phyloP scores from a whole-genome alignment of 2,329 filamentous ascomycete species.

The Aspergillus pseudoterreus region DNA sequence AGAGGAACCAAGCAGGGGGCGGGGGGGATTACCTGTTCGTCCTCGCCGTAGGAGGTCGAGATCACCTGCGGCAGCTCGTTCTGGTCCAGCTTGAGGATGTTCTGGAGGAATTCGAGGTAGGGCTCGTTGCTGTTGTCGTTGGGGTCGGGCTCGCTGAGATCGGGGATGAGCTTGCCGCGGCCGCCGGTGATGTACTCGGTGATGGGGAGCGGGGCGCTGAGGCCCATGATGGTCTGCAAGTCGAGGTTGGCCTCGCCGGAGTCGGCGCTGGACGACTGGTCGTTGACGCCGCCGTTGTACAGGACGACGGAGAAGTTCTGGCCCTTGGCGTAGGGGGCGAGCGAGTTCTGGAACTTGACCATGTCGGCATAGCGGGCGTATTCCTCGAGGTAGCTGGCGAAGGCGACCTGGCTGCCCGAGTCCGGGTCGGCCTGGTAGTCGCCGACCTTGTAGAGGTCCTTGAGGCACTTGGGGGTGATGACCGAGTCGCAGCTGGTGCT shows the following conservation, averaged over 20 bases:
- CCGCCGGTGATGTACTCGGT: slow-evolving; percentile 48
- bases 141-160: slow-evolving; percentile 44
- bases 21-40: slow-evolving; percentile 30
- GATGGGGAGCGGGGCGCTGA: slow-evolving; percentile 42
- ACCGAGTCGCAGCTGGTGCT: slow-evolving; percentile 39
- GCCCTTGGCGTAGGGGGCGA: slow-evolving; percentile 38
- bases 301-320: slow-evolving; percentile 44
- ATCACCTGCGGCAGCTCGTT: slow-evolving; percentile 34
- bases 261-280: slow-evolving; percentile 33
- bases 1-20: no score
- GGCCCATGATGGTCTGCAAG: slow-evolving; percentile 46
- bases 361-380: slow-evolving; percentile 49
- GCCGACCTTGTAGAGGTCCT: slow-evolving; percentile 45
- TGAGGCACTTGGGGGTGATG: slow-evolving; percentile 47
- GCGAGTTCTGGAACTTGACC: slow-evolving; percentile 34
- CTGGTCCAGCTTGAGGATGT: slow-evolving; percentile 27
- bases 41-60: slow-evolving; percentile 40
- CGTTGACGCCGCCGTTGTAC: slow-evolving; percentile 40
- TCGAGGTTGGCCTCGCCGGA: slow-evolving; percentile 51
- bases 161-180: slow-evolving; percentile 45
- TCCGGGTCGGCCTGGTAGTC: slow-evolving; percentile 35
- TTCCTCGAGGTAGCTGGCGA: slow-evolving; percentile 48
- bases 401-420: slow-evolving; percentile 40
- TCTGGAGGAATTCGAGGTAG: slow-evolving; percentile 34
- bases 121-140: slow-evolving; percentile 48